Conservation (phyloP, 805 yeast species). For the Saccharomyces eubayanus region DNA sequence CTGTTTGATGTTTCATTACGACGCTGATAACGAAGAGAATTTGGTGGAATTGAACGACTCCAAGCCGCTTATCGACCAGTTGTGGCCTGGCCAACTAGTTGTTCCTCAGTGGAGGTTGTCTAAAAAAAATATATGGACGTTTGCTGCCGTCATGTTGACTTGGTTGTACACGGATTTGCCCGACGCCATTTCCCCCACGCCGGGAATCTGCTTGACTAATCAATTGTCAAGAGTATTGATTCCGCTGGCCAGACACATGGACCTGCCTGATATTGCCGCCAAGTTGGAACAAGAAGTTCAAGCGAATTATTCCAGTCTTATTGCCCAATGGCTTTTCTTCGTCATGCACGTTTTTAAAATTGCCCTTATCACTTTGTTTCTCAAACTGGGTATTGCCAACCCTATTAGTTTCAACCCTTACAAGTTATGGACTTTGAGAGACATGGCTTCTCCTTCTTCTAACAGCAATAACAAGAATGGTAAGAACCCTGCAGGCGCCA, state of each 20-base stretch:
- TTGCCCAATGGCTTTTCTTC: slow-evolving; percentile 63
- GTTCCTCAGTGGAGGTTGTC: slow-evolving; percentile 20
- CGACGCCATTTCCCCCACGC: slow-evolving; percentile 81
- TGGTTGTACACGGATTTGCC: slow-evolving; percentile 97
- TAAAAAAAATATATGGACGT: slow-evolving; percentile 10
- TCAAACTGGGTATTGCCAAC: slow-evolving; percentile 69
- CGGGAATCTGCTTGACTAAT: slow-evolving; percentile 75
- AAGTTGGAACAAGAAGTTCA: slow-evolving; percentile 43
- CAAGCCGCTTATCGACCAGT: slow-evolving; percentile 48
- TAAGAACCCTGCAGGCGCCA: slow-evolving; percentile 8
- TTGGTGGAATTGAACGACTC: slow-evolving; percentile 39
- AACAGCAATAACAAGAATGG: slow-evolving; percentile 3
- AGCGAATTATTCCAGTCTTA: slow-evolving; percentile 31
- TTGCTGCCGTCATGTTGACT: slow-evolving; percentile 31
- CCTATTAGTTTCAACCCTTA: slow-evolving; percentile 50
- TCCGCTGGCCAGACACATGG: slow-evolving; percentile 29
- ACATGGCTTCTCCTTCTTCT: slow-evolving; percentile 23
- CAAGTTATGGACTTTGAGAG: slow-evolving; percentile 27
- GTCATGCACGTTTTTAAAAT: slow-evolving; percentile 61
- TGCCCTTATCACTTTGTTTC: slow-evolving; percentile 43
- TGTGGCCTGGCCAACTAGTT: slow-evolving; percentile 88
- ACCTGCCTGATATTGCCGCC: slow-evolving; percentile 37
- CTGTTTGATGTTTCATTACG: slow-evolving; percentile 56
- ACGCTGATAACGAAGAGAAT: slow-evolving; percentile 44
- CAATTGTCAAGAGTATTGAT: slow-evolving; percentile 36